These are phyloP conservation scores for Stentor coeruleus DNA, from an alignment of 73 alveolate genomes.

Conservation along the genomic window DNA sequence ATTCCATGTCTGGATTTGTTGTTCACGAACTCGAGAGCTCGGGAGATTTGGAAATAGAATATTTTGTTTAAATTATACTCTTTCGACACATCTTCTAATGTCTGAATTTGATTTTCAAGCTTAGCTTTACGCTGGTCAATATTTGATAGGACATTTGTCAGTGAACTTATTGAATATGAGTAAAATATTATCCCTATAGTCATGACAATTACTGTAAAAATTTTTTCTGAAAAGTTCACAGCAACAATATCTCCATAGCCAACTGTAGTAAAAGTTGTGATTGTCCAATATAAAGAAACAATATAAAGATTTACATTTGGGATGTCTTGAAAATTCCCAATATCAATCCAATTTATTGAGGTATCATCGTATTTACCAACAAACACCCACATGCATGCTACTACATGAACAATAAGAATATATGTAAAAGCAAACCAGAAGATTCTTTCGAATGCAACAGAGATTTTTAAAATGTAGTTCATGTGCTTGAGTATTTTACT, in stretches of 20 bases:
- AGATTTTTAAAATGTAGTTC: conserved; percentile 16
- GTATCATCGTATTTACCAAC: conserved; percentile 49
- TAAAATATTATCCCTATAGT: conserved; percentile 73
- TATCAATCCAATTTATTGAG: conserved; percentile 57
- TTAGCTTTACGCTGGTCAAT: conserved; percentile 39
- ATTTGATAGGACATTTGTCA: conserved; percentile 60
- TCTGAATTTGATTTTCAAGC: conserved; percentile 4
- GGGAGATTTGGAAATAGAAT: conserved; percentile 8
- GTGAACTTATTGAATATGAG: conserved; percentile 71
- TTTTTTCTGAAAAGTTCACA: conserved; percentile 43
- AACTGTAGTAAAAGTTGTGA: conserved; percentile 72
- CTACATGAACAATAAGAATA: conserved; percentile 56
- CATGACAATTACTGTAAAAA: conserved; percentile 62
- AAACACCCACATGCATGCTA: conserved; percentile 68
- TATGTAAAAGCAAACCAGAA: conserved; percentile 48
- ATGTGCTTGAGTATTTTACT: neutral
- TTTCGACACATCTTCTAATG: conserved; percentile 17
- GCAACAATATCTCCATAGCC: conserved; percentile 84
- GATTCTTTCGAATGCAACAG: conserved; percentile 66
- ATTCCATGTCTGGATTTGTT: conserved; percentile 38
- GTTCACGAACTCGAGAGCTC: conserved; percentile 31
- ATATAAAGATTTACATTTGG: conserved; percentile 41
- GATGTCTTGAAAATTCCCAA: conserved; percentile 36
- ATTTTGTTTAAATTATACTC: conserved; percentile 28
- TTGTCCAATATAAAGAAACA: conserved; percentile 66